phyloP scores from a whole-genome alignment of 2,329 filamentous ascomycete species.

The Arthroderma sp. region DNA sequence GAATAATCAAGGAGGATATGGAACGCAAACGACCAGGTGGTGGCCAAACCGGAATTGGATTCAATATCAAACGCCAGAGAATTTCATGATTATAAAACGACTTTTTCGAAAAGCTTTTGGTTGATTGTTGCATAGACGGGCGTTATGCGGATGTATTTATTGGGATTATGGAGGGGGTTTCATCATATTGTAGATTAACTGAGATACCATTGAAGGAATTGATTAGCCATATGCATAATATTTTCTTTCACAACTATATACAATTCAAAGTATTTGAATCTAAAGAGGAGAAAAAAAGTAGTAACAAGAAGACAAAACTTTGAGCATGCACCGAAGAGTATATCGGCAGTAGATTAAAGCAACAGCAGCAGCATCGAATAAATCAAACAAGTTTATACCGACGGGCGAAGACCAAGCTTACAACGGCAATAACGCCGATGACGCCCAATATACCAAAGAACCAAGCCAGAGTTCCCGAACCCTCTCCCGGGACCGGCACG shows the following conservation, averaged over 20 bases:
- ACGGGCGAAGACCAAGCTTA: constrained; percentile 27
- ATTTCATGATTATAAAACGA: constrained; percentile 4
- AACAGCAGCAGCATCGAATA: neutral
- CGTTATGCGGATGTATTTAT: too few species aligned
- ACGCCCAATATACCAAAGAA: constrained; percentile 38
- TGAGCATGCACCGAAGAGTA: neutral
- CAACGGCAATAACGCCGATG: constrained; percentile 29
- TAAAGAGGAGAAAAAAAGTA: neutral
- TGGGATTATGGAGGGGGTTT: too few species aligned
- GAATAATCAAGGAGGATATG: constrained; percentile 12
- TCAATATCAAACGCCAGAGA: constrained; percentile 8
- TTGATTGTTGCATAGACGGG: too few species aligned
- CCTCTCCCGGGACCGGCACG: constrained; percentile 32
- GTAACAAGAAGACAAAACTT: neutral
- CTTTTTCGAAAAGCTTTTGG: too few species aligned
- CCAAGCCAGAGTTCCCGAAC: constrained; percentile 26
- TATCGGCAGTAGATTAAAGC: neutral
- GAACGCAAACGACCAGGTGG: constrained; percentile 9
- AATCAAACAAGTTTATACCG: constrained; percentile 29
- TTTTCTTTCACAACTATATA: too few species aligned
- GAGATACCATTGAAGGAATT: too few species aligned
- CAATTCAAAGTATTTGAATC: neutral
- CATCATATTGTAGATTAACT: too few species aligned
- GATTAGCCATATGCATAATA: too few species aligned
- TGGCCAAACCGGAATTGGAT: neutral